phyloP scores from a whole-genome alignment of 75 land plant species.

The Pinus tabuliformis region DNA sequence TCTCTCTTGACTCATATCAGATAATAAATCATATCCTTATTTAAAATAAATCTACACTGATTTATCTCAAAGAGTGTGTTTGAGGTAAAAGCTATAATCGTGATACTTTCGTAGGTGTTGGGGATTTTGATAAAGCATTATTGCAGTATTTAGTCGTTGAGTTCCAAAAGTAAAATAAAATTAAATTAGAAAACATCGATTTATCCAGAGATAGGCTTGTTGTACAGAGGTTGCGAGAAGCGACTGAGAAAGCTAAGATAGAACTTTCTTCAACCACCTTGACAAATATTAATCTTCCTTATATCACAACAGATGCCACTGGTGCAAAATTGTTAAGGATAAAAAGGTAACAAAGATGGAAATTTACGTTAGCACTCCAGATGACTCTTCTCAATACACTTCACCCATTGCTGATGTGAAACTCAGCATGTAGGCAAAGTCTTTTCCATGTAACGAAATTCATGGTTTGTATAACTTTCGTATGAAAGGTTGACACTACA shows the following conservation, averaged over 20 bases:
- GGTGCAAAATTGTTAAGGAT: no score
- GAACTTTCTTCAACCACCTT: slow-evolving; percentile 61
- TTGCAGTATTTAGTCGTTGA: slow-evolving; percentile 41
- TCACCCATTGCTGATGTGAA: no score
- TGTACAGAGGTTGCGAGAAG: slow-evolving; percentile 51
- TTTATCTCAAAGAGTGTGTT: slow-evolving; percentile 64
- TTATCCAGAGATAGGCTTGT: slow-evolving; percentile 50
- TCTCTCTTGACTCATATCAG: no score
- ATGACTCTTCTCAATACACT: no score
- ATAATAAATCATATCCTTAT: no score
- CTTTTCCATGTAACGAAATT: no score
- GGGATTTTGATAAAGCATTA: slow-evolving; percentile 58
- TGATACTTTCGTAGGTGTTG: slow-evolving; percentile 67
- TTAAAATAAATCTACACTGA: no score
- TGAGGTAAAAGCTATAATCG: slow-evolving; percentile 73
- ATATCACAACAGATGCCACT: slow-evolving; percentile 60
- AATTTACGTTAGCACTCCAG: no score
- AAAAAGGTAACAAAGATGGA: no score
- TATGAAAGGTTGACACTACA: no score
- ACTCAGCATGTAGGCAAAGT: no score
- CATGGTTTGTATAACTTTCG: no score
- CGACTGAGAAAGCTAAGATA: slow-evolving; percentile 63
- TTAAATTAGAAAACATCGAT: slow-evolving; percentile 46
- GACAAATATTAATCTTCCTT: slow-evolving; percentile 53
- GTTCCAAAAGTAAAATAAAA: slow-evolving; percentile 28